phyloP scores from a whole-genome alignment of 1,284 basidiomycete genomes.

The Hemileccinum hortonii region DNA sequence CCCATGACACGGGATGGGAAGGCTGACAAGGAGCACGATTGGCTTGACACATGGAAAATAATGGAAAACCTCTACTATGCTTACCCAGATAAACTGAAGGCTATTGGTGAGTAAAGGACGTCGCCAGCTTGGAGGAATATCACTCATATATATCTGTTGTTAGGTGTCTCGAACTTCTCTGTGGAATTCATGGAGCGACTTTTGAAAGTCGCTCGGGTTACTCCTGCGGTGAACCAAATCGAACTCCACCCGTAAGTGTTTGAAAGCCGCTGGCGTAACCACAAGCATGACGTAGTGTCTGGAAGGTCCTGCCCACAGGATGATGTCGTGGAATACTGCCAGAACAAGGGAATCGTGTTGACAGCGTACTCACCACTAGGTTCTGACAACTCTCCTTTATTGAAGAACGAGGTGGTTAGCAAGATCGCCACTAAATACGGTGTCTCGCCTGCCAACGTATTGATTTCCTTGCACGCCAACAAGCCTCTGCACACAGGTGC shows the following conservation, averaged over 20 bases:
- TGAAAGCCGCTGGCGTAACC: not conserved
- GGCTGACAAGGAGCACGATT: slow-evolving; percentile 55
- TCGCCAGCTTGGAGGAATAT: not conserved
- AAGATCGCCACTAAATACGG: slow-evolving; percentile 55
- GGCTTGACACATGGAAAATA: slow-evolving; percentile 76
- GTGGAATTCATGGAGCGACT: slow-evolving; percentile 59
- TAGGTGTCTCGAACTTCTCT: slow-evolving; percentile 72
- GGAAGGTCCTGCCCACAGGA: slow-evolving; percentile 57
- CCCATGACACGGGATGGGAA: slow-evolving; percentile 53
- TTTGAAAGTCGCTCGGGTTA: slow-evolving; percentile 56
- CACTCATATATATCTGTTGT: not conserved
- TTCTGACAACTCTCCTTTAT: slow-evolving; percentile 71
- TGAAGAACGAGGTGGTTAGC: slow-evolving; percentile 54
- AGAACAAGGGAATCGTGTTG: slow-evolving; percentile 60
- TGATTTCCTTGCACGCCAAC: slow-evolving; percentile 68
- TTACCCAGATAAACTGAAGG: slow-evolving; percentile 66
- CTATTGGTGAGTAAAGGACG: slow-evolving; percentile 52
- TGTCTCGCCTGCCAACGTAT: slow-evolving; percentile 55
- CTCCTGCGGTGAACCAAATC: slow-evolving; percentile 82
- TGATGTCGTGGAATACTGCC: slow-evolving; percentile 62
- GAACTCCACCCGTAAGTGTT: slow-evolving; percentile 68
- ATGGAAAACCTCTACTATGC: slow-evolving; percentile 70
- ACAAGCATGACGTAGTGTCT: slow-evolving; percentile 14
- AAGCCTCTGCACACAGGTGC: slow-evolving; percentile 52
- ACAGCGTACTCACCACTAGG: slow-evolving; percentile 80